Evolutionary conservation across 495 filamentous ascomycete genomes (phyloP).

Genomic region (Penicillium manginii): DNA sequence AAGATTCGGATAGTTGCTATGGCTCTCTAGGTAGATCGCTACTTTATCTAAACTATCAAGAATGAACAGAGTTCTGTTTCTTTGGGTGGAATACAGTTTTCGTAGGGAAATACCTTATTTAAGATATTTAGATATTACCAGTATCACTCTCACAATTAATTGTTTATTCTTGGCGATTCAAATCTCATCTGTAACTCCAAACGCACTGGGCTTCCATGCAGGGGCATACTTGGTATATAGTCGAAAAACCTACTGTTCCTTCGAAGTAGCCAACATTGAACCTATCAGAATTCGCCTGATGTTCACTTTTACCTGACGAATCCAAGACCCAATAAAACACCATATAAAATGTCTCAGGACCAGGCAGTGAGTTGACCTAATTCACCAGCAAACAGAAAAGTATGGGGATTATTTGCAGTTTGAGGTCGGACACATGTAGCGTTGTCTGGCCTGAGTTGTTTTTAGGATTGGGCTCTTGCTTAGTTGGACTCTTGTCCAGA

Average conservation of each 20-base stretch:
- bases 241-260: slow-evolving; percentile 6
- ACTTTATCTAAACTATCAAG: too few species aligned
- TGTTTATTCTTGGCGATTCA: slow-evolving; percentile 9
- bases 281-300: slow-evolving; percentile 6
- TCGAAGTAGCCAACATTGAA: slow-evolving; percentile 6
- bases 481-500: slow-evolving; percentile 18
- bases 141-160: slow-evolving; percentile 5
- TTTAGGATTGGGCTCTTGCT: too few species aligned
- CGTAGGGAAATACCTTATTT: slow-evolving; percentile 6
- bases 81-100: slow-evolving; percentile 6
- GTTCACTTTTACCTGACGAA: slow-evolving; percentile 6
- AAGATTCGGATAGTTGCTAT: too few species aligned
- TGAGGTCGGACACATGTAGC: slow-evolving; percentile 5
- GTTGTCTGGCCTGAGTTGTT: slow-evolving; percentile 6
- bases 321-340: slow-evolving; percentile 6
- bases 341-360: slow-evolving; percentile 5
- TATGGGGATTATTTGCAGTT: slow-evolving; percentile 8
- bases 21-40: too few species aligned
- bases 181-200: slow-evolving; percentile 7
- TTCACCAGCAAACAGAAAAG: slow-evolving; percentile 8
- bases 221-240: slow-evolving; percentile 6
- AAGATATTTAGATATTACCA: slow-evolving; percentile 4
- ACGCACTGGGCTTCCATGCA: slow-evolving; percentile 4
- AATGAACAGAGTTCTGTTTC: slow-evolving; percentile 6
- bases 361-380: too few species aligned